phyloP scores from a whole-genome alignment of 306 rosid species.

The Vigna angularis region DNA sequence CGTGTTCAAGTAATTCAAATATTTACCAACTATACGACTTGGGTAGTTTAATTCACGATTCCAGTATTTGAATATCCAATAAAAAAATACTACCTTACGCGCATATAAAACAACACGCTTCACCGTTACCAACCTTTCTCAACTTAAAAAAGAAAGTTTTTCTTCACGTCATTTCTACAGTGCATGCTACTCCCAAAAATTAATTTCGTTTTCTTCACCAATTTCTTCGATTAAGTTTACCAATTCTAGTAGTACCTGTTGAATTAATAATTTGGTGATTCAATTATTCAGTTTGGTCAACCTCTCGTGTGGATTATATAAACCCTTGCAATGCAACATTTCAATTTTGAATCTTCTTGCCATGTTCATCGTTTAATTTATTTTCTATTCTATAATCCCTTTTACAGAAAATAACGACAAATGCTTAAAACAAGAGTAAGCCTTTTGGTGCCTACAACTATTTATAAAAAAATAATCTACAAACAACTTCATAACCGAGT shows the following conservation, averaged over 20 bases:
- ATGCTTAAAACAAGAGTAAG: neutral
- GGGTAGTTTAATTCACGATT: too few relatives aligned
- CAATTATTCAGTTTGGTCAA: neutral
- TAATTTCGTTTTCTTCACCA: too few relatives aligned
- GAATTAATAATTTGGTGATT: neutral
- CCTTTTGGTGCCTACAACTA: neutral
- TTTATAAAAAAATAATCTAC: neutral
- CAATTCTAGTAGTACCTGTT: neutral
- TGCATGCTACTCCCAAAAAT: too few relatives aligned
- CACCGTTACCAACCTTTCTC: too few relatives aligned
- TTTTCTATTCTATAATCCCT: neutral
- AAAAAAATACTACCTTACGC: too few relatives aligned
- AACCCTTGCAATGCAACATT: neutral
- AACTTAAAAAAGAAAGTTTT: too few relatives aligned
- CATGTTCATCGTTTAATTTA: neutral
- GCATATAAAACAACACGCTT: too few relatives aligned
- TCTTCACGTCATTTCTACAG: too few relatives aligned
- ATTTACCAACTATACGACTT: too few relatives aligned
- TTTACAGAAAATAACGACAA: neutral
- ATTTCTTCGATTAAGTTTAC: neutral
- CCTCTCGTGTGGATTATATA: neutral
- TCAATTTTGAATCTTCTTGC: neutral
- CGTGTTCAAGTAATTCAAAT: too few relatives aligned
- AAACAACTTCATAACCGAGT: neutral
- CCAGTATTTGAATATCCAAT: too few relatives aligned